These are phyloP conservation scores for Homolaphlyctis polyrhiza DNA, from an alignment of 371 early-diverging fungal species.

Conservation along the genomic window DNA sequence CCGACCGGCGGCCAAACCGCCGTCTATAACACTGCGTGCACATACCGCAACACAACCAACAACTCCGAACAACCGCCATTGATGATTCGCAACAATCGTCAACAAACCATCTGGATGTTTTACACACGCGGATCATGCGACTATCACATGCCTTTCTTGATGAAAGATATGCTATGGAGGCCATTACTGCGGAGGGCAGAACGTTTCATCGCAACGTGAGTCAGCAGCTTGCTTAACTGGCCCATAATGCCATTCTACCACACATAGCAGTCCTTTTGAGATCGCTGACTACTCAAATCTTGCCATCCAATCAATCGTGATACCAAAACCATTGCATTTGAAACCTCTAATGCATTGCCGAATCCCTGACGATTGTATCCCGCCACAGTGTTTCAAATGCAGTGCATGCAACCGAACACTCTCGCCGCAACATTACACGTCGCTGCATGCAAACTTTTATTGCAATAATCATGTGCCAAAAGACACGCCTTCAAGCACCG, in stretches of 20 bases:
- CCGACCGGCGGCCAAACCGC: no score
- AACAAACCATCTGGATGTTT: no score
- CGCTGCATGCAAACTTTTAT: background rate
- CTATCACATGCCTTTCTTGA: background rate
- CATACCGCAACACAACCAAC: no score
- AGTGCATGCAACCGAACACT: background rate
- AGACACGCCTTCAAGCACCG: no score
- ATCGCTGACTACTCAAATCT: no score
- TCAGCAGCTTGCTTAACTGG: background rate
- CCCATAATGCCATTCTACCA: no score
- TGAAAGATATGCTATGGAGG: slow-evolving; percentile 1
- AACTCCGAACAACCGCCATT: no score
- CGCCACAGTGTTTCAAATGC: slow-evolving; percentile 3
- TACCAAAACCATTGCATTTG: background rate
- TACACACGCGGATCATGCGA: no score
- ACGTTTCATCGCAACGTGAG: background rate
- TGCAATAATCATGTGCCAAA: background rate
- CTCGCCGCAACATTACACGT: background rate
- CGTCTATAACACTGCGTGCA: no score
- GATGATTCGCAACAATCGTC: no score
- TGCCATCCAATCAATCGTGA: background rate
- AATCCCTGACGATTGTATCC: background rate
- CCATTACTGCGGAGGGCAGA: background rate
- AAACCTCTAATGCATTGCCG: background rate
- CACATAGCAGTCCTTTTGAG: no score